A percentile compares a stretch with the other conserved stretches of the same genome.
Conservation (phyloP, 2,329 filamentous ascomycete species). For the Dendryphion nanum region DNA sequence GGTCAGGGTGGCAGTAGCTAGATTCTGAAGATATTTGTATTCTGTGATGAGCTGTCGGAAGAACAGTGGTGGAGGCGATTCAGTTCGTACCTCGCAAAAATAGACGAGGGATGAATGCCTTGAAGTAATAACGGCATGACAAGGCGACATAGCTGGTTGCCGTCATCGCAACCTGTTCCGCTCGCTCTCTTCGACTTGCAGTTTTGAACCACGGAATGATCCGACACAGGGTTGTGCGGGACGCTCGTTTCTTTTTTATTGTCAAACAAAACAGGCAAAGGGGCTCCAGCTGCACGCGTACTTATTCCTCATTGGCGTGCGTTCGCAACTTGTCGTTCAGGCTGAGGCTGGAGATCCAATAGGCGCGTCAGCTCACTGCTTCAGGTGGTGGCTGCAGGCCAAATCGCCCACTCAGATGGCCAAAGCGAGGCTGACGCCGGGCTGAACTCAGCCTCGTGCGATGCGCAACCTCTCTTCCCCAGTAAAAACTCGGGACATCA, state of each 20-base stretch:
- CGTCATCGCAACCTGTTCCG: slow-evolving; percentile 17
- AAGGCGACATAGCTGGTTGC: slow-evolving; percentile 21
- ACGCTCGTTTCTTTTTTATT: slow-evolving; percentile 30
- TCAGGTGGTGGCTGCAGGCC: slow-evolving; percentile 36
- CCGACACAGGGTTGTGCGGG: slow-evolving; percentile 29
- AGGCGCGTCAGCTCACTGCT: slow-evolving; percentile 32
- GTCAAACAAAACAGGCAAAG: slow-evolving; percentile 24
- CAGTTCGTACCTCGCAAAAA: slow-evolving; percentile 2
- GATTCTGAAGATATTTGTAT: too few species aligned
- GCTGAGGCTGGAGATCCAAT: slow-evolving; percentile 33
- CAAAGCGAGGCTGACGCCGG: slow-evolving; percentile 40
- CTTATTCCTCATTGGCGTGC: slow-evolving; percentile 26
- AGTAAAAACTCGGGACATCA: slow-evolving; percentile 35
- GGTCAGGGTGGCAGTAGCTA: too few species aligned
- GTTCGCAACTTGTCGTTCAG: slow-evolving; percentile 21
- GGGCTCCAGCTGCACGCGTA: slow-evolving; percentile 22
- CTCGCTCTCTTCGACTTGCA: slow-evolving; percentile 20
- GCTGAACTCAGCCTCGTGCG: slow-evolving; percentile 37
- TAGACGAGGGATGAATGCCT: too few species aligned
- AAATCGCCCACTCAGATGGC: slow-evolving; percentile 36
- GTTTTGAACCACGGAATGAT: slow-evolving; percentile 26
- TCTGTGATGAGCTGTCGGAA: too few species aligned
- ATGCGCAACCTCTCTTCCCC: slow-evolving; percentile 19
- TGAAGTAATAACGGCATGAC: slow-evolving; percentile 21
- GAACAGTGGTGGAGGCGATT: too few species aligned